Evolutionary conservation across 495 filamentous ascomycete genomes (phyloP), one percentile per base, ranked within the genome.

Genomic region (Penicillium parvum): DNA sequence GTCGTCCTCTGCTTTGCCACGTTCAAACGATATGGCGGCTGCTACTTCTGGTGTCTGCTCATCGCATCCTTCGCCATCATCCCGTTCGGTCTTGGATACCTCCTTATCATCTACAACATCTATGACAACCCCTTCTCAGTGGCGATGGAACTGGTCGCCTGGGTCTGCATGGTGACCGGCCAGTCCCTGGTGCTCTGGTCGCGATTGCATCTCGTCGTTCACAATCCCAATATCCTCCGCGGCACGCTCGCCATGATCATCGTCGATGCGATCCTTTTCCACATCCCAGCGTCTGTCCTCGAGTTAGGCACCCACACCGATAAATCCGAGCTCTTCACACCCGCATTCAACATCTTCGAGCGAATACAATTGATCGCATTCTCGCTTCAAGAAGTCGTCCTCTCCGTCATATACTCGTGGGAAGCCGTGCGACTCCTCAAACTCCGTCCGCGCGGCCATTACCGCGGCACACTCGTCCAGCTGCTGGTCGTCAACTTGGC

Each of bases 101-200:
- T 68, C 49, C 55, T 83, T 23, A 62, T 79, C 43, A 75, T 76
- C 44, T 77, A 71, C 51, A 28, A 56, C 22, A 46, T 66, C 37
- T 55, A 53, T 25, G 50, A 47, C 29, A 66, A 53, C 16, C 18
- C 43, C 21, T 58, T 65, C 52, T 37, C 64, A 0, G 55, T 69
- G 9, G 60, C 61, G 7, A 53, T 76, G 30, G 52, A 68, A 34
- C 58, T 66, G 27, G 41, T 76, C 16, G 78, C 78, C 8, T 84
- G 79, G 81, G 61, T 63, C 4, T 45, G 54, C 25, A 81, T 82
- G 77, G 75, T 84, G 0, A 78, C 77, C 0, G 79, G 78, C 22
- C 79, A 82, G 57, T 78, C 77, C 10, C 53, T 83, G 15, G 79
- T 84, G 10, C 70, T 84, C 15, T 84, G 75, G 65, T 83, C 79